Base-by-base conservation (phyloP, 179 eudicot genomes). In the Beta macrorhiza region DNA sequence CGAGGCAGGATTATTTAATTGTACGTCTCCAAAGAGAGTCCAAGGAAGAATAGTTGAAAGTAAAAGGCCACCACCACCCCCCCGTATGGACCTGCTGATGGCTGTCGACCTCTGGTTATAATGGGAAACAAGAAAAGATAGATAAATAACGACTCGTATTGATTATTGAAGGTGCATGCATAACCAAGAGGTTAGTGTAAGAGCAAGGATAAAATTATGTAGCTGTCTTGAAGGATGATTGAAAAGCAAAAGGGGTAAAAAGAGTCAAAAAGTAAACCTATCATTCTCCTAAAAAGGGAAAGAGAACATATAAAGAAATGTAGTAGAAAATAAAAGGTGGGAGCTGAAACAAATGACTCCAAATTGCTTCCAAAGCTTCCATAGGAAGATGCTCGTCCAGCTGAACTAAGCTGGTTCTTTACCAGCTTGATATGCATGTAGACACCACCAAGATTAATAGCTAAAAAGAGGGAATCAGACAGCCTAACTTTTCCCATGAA, bases 241-340 rank as follows among this genome's bases (percentile, higher is more conserved):
- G 29, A 58, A 80, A 76, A 77, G 80, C 71, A 45, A 49, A 65
- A 84, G 71, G 78, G 59, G 75, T 64, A 76, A 80, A 74, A 78
- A 61, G 71, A 68, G 52, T 76, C 32, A 29, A 56, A 73, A 84
- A 84, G 64, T 81, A 76, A 29, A 63, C 44, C 80, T 62, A 81
- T 80, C n/a, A n/a, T n/a, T n/a, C n/a, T n/a, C n/a, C n/a, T n/a
- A n/a, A n/a, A n/a, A n/a, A n/a, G n/a, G n/a, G n/a, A n/a, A n/a
- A n/a, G n/a, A n/a, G n/a, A n/a, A n/a, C n/a, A n/a, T n/a, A n/a
- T n/a, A n/a, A n/a, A 25, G 42, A 37, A 2, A 37, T 29, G 32
- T 29, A 29, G 32, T 37, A 37, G 3, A 3, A 37, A 37, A 37
- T 1, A 77, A 74, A 67, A 53, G 53, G 74, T 53, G 47, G 75